Evolutionary conservation across 768 basidiomycete genomes (phyloP).

Genomic region (Boletus subparvulus): DNA sequence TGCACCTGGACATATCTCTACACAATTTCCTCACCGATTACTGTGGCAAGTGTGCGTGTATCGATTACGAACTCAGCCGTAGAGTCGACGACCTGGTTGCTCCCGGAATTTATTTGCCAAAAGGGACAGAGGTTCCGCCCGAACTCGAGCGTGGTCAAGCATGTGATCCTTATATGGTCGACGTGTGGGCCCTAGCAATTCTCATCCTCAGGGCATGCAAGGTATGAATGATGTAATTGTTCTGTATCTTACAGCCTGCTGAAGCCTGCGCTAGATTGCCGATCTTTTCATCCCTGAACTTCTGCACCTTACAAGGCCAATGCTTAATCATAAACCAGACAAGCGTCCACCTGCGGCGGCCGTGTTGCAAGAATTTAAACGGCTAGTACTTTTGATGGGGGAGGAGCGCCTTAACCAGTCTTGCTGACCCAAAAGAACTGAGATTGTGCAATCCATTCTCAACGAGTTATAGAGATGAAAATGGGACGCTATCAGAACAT

Average conservation of each 20-base stretch:
- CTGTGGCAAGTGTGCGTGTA: conserved; percentile 63
- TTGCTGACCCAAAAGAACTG: conserved; percentile 4
- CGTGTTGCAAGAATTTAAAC: conserved; percentile 54
- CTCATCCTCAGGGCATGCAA: conserved; percentile 65
- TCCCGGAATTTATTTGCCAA: conserved; percentile 43
- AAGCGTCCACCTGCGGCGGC: conserved; percentile 50
- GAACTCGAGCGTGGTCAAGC: conserved; percentile 56
- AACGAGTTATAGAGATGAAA: neutral
- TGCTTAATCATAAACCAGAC: conserved; percentile 55
- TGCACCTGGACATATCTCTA: conserved; percentile 71
- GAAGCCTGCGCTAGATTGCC: conserved; percentile 42
- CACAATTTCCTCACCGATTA: conserved; percentile 69
- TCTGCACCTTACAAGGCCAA: conserved; percentile 52
- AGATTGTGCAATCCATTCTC: neutral
- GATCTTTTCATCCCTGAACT: conserved; percentile 61
- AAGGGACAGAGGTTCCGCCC: conserved; percentile 68
- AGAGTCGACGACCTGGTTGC: conserved; percentile 42
- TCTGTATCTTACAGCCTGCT: neutral
- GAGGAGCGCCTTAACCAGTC: conserved; percentile 30
- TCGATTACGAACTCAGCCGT: conserved; percentile 70
- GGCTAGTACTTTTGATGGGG: conserved; percentile 43
- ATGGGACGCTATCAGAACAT: neutral
- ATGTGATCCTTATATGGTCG: conserved; percentile 65
- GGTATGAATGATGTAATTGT: conserved; percentile 39
- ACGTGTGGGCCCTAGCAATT: conserved; percentile 71